Evolutionary conservation across 352 stramenopile genomes (phyloP).

Genomic region (Aphanomyces invadans): DNA sequence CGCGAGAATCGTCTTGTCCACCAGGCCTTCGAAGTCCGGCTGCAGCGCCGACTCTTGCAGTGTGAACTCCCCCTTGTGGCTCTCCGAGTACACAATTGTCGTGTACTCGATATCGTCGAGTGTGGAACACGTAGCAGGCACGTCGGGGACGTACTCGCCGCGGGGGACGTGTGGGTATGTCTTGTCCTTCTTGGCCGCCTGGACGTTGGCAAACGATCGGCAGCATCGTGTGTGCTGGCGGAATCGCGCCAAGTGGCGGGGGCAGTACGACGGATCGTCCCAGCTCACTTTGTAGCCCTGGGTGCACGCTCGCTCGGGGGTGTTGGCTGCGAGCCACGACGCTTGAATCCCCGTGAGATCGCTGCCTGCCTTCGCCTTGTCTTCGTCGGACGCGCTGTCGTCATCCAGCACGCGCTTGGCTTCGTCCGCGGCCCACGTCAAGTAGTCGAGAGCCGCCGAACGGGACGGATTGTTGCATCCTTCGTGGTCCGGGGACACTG

Average conservation of each 20-base stretch:
- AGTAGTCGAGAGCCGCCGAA: no score
- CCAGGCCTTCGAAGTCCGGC: not conserved
- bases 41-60: no score
- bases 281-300: slow-evolving; percentile 8
- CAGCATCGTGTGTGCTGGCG: slow-evolving; percentile 19
- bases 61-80: slow-evolving; percentile 6
- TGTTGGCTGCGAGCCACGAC: not conserved
- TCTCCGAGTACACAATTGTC: slow-evolving; percentile 6
- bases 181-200: slow-evolving; percentile 1
- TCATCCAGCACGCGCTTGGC: no score
- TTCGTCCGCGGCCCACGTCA: no score
- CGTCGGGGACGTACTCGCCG: not conserved
- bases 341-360: not conserved
- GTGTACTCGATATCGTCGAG: slow-evolving; percentile 15
- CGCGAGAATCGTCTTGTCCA: slow-evolving; percentile 6
- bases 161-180: not conserved
- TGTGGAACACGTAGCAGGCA: not conserved
- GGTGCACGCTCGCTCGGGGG: not conserved
- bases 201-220: slow-evolving; percentile 10
- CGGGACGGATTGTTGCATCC: not conserved
- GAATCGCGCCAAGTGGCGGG: slow-evolving; percentile 19
- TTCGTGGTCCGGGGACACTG: not conserved
- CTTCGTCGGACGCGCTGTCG: not conserved
- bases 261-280: slow-evolving; percentile 14
- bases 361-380: not conserved